Evolutionary conservation across 306 rosid genomes (phyloP).

Genomic region (Corylus avellana): DNA sequence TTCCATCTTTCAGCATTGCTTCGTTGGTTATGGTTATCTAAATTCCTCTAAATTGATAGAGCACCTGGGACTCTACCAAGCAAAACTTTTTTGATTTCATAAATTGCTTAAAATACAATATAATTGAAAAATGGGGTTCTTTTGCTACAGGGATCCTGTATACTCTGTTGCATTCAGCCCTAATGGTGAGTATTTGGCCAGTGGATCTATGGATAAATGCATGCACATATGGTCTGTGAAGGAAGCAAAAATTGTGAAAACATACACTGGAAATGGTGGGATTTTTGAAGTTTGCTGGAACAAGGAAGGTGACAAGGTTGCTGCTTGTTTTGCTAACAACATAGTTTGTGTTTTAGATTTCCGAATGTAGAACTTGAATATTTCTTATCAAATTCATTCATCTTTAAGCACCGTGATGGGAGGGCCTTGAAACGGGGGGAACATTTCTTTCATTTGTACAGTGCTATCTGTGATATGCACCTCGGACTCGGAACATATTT

Average conservation of each 20-base stretch:
- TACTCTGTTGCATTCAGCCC: conserved; percentile 96
- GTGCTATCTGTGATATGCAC: background rate
- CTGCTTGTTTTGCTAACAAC: conserved; percentile 91
- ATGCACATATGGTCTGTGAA: conserved; percentile 89
- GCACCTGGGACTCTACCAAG: background rate
- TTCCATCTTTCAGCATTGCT: background rate
- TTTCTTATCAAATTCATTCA: background rate
- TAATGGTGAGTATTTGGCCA: conserved; percentile 84
- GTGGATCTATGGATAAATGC: conserved; percentile 87
- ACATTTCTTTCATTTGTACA: background rate
- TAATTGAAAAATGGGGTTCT: conserved; percentile 39
- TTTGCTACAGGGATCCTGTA: conserved; percentile 73
- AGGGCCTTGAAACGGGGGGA: background rate
- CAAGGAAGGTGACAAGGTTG: conserved; percentile 86
- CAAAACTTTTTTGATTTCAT: no score
- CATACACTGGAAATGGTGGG: conserved; percentile 86
- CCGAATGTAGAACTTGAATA: conserved; percentile 36
- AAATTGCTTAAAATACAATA: no score
- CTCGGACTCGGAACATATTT: background rate
- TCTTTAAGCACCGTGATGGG: background rate
- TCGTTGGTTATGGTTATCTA: background rate
- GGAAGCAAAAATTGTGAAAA: conserved; percentile 82
- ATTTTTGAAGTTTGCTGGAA: conserved; percentile 95
- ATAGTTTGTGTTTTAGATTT: conserved; percentile 69
- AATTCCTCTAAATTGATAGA: background rate